Conservation (phyloP, 352 stramenopile species). For the Pythium angustatum region DNA sequence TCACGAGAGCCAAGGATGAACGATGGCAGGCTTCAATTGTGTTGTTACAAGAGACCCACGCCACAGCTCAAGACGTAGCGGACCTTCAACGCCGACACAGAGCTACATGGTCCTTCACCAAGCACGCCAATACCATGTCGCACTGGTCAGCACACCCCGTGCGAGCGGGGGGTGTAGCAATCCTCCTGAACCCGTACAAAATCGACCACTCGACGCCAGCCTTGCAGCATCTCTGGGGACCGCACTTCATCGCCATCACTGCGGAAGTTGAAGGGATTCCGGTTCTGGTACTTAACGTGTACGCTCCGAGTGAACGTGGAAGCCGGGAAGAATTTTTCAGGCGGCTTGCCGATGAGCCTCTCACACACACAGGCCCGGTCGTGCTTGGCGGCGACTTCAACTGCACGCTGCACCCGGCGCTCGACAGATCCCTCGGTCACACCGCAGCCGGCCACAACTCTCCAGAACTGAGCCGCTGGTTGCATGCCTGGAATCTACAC, state of each 20-base stretch:
- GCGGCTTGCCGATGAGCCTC: neutral
- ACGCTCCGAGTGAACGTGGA: neutral
- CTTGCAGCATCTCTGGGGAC: neutral
- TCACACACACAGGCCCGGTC: neutral
- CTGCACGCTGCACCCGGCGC: neutral
- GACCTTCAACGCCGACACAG: neutral
- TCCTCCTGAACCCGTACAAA: conserved; percentile 10
- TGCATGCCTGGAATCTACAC: neutral
- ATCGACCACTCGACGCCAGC: neutral
- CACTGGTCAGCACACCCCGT: neutral
- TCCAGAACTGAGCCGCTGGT: neutral
- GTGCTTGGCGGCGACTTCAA: conserved; percentile 5
- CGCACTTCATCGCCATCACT: neutral
- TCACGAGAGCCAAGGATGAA: neutral
- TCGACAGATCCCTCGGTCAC: neutral
- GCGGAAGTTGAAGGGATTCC: neutral
- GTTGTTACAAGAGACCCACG: conserved; percentile 5
- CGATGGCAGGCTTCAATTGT: neutral
- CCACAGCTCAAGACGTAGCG: neutral
- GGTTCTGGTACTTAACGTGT: conserved; percentile 4
- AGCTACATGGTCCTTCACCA: conserved; percentile 2
- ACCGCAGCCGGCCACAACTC: neutral
- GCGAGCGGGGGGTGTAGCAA: neutral
- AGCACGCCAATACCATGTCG: neutral
- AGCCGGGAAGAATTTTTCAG: neutral